A percentile compares a stretch with the other conserved stretches of the same genome.
phyloP scores from a whole-genome alignment of 345 rosid species.

The Euphorbia lathyris region DNA sequence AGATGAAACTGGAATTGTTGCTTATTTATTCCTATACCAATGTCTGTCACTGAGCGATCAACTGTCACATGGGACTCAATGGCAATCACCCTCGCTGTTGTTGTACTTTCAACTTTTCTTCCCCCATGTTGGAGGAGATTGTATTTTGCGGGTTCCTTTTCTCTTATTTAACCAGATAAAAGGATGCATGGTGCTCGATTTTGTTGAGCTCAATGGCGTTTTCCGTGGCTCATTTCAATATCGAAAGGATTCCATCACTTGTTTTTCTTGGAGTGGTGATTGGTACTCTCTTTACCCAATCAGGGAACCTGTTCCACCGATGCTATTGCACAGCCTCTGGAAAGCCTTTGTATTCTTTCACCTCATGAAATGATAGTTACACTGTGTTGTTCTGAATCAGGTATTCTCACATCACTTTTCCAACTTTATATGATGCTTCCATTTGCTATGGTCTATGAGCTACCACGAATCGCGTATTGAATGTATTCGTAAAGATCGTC shows the following conservation, averaged over 20 bases:
- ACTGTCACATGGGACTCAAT: conserved; percentile 78
- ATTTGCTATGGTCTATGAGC: conserved; percentile 4
- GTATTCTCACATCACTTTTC: not conserved
- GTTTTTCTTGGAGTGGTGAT: conserved; percentile 82
- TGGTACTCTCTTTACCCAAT: conserved; percentile 75
- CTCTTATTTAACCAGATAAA: conserved; percentile 83
- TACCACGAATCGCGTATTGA: not conserved
- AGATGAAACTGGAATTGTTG: conserved; percentile 68
- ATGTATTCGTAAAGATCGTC: not conserved
- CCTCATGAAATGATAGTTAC: not conserved
- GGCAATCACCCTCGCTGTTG: conserved; percentile 79
- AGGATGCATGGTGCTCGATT: conserved; percentile 85
- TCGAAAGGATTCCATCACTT: conserved; percentile 90
- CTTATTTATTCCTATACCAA: conserved; percentile 70
- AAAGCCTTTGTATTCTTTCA: conserved; percentile 5
- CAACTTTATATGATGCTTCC: not conserved
- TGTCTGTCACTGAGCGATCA: conserved; percentile 84
- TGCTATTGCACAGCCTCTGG: conserved; percentile 55
- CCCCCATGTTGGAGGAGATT: conserved; percentile 92
- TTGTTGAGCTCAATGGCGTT: conserved; percentile 81
- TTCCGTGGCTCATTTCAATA: conserved; percentile 86
- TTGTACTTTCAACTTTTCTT: conserved; percentile 78
- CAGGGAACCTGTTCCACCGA: conserved; percentile 75
- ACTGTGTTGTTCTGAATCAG: not conserved
- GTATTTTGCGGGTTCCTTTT: conserved; percentile 93